phyloP scores from a whole-genome alignment of 1,284 basidiomycete species.

The Puccinia coronata region DNA sequence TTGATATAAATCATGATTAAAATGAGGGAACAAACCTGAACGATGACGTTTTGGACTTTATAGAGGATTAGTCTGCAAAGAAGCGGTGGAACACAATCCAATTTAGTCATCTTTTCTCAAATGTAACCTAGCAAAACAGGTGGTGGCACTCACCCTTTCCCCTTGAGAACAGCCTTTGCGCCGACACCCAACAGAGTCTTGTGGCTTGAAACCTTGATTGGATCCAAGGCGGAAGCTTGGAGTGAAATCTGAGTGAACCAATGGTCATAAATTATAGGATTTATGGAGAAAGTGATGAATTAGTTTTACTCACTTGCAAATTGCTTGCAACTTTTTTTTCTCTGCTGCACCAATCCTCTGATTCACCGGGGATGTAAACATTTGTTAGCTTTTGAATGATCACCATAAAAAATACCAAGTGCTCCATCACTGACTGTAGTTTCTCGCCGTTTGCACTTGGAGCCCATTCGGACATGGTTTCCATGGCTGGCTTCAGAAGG shows the following conservation, averaged over 20 bases:
- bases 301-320: background rate
- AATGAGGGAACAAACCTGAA: conserved; percentile 10
- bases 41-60: conserved; percentile 26
- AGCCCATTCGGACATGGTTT: conserved; percentile 9
- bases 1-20: background rate
- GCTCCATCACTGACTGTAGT: background rate
- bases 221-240: background rate
- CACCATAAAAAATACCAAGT: background rate
- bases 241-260: conserved; percentile 9
- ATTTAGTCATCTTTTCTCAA: background rate
- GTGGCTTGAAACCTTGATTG: conserved; percentile 15
- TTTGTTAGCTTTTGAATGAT: background rate
- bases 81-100: background rate
- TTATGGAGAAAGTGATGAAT: background rate
- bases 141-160: conserved; percentile 37
- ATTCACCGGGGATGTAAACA: background rate
- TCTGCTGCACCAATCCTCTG: background rate
- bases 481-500: background rate
- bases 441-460: conserved; percentile 6
- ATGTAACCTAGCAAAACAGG: background rate
- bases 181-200: conserved; percentile 46
- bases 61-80: conserved; percentile 1
- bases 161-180: conserved; percentile 28
- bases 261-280: background rate
- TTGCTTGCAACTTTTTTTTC: background rate